Base-by-base conservation (phyloP, 2,329 filamentous ascomycete genomes). In the Trichoderma guizhouense region DNA sequence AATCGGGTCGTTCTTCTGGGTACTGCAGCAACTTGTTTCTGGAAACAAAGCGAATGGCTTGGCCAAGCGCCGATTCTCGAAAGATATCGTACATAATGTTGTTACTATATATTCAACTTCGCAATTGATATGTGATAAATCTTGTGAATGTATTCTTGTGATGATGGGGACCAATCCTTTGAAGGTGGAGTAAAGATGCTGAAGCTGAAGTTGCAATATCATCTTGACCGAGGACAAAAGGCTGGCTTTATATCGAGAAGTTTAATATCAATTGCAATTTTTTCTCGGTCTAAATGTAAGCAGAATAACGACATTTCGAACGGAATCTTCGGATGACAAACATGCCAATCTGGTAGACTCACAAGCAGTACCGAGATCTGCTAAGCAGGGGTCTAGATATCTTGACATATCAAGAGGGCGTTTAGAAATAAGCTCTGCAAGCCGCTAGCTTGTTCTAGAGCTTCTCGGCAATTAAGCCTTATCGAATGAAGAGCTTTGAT, bases 1-100 rank as follows among this genome's bases (percentile, higher is more conserved):
- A 58, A 58, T 57, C 65, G 5, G 65, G 24, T 3, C 7, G 18
- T 18, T 58, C 51, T 47, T 58, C 65, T 30, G 53, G 65, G 11
- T 43, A 68, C 3, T 58, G 65, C 6, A 68, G 65, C 65, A 5
- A 58, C 21, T 58, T 68, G 15, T 68, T 68, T 21, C 53, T 11
- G 36, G 51, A 67, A 11, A 68, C 5, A 7, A 58, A n/a, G 15
- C 65, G 65, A 30, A 68, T 43, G 65, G 65, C 65, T 30, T 68
- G 65, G 24, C 65, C 65, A 58, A 68, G 65, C 18, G 65, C 65
- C 12, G 53, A 68, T 30, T 68, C 65, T 21, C 65, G 32, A 30
- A 68, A 32, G 14, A 15, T 24, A 2, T 58, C 51, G 36, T 39
- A 43, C 53, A 68, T 68, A 30, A 18, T 3, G n/a, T 7, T 28